These are phyloP conservation scores for Globisporangium radiosum DNA, from an alignment of 352 stramenopile species.

Conservation along the genomic window DNA sequence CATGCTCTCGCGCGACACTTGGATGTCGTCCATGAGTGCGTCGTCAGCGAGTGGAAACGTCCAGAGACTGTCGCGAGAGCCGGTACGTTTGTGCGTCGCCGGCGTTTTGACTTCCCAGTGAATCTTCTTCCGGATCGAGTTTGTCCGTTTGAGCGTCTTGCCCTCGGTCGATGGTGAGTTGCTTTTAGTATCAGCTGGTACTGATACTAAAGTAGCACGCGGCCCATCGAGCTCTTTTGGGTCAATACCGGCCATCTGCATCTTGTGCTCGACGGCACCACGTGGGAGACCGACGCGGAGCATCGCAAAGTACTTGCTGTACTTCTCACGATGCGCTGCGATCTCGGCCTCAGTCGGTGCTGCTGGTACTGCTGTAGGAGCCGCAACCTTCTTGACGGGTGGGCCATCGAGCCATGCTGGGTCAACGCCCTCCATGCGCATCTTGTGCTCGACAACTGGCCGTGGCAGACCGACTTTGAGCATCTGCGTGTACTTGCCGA, in stretches of 20 bases:
- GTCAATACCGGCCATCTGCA: constrained; percentile 67
- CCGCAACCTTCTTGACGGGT: constrained; percentile 26
- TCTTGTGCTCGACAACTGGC: constrained; percentile 74
- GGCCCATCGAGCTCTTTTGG: constrained; percentile 64
- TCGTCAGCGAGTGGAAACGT: constrained; percentile 36
- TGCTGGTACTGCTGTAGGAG: constrained; percentile 1
- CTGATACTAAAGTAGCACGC: constrained; percentile 15
- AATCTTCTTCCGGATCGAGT: constrained; percentile 83
- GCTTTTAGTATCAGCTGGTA: background rate
- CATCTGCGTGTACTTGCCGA: constrained; percentile 72
- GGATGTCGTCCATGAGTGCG: constrained; percentile 25
- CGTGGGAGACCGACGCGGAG: constrained; percentile 66
- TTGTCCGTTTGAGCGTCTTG: constrained; percentile 43
- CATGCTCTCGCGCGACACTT: constrained; percentile 66
- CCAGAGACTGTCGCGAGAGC: constrained; percentile 64
- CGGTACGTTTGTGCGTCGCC: constrained; percentile 9
- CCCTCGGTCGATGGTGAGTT: constrained; percentile 2
- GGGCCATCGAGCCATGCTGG: constrained; percentile 53
- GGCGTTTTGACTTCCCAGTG: constrained; percentile 69
- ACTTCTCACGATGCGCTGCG: constrained; percentile 56
- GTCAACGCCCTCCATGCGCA: constrained; percentile 74
- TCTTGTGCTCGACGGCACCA: constrained; percentile 82
- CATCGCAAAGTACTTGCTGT: constrained; percentile 84
- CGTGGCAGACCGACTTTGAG: constrained; percentile 69
- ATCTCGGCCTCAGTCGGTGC: constrained; percentile 44